These are phyloP conservation scores for Ustanciosporium gigantosporum DNA, from an alignment of 1,284 basidiomycete genomes.

Conservation along the genomic window DNA sequence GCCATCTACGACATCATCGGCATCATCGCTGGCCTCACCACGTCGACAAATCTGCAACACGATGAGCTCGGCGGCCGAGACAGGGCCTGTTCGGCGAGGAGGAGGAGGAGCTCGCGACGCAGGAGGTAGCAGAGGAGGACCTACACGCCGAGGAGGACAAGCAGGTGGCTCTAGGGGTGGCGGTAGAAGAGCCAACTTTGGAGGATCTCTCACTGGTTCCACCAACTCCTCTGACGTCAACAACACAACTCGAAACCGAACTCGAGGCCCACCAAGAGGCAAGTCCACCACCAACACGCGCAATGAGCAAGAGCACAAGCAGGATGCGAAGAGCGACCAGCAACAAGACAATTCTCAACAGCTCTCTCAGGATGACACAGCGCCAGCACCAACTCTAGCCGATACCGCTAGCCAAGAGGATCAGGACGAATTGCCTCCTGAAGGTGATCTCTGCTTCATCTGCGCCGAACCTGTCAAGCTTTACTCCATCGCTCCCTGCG, in stretches of 20 bases:
- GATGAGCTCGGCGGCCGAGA: background rate
- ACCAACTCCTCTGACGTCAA: background rate
- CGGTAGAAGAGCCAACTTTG: conserved; percentile 43
- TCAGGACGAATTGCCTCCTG: conserved; percentile 61
- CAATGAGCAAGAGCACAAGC: too few species aligned
- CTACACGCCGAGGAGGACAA: background rate
- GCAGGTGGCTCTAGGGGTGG: conserved; percentile 19
- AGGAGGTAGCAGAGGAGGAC: background rate
- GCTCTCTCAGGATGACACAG: background rate
- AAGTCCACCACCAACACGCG: too few species aligned
- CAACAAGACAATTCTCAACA: too few species aligned
- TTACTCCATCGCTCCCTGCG: conserved; percentile 84
- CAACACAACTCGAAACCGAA: too few species aligned
- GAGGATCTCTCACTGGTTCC: conserved; percentile 26
- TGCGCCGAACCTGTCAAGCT: conserved; percentile 93
- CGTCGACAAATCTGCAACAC: too few species aligned
- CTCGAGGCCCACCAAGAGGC: too few species aligned
- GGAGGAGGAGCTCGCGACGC: background rate
- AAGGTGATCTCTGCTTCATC: conserved; percentile 77
- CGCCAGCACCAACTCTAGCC: background rate
- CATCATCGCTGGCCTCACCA: too few species aligned
- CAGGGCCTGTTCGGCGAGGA: background rate
- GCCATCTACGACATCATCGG: too few species aligned
- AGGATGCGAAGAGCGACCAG: too few species aligned
- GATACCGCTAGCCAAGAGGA: conserved; percentile 48